Conservation (phyloP, 257 asterid species). For the Solanum neorickii region DNA sequence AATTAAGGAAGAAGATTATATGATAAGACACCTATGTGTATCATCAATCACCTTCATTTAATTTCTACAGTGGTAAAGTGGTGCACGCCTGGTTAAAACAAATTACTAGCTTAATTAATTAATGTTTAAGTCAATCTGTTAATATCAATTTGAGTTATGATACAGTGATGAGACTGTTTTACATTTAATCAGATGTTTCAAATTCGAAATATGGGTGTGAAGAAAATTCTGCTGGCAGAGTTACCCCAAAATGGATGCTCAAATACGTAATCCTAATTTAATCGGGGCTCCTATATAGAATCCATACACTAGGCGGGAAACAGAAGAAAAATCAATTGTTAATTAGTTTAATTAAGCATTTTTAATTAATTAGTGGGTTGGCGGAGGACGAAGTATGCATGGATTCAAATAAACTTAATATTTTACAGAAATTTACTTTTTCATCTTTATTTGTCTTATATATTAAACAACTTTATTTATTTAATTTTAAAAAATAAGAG, state of each 20-base stretch:
- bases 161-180: no score
- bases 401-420: neutral
- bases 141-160: no score
- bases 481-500: neutral
- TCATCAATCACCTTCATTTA: neutral
- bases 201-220: rapidly evolving
- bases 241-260: no score
- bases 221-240: rapidly evolving
- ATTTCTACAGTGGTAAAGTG: neutral
- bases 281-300: no score
- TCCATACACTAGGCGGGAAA: no score
- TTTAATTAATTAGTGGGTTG: neutral
- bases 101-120: neutral
- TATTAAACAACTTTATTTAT: no score
- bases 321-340: neutral
- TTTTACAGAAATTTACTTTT: neutral
- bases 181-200: no score
- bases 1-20: neutral
- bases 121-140: neutral
- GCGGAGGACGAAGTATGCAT: neutral
- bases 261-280: no score
- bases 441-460: no score
- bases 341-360: neutral
- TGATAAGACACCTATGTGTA: neutral
- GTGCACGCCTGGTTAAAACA: neutral